Evolutionary conservation across 345 rosid species (phyloP), one percentile per base, ranked within the genome.

Genomic region (Geranium brycei): DNA sequence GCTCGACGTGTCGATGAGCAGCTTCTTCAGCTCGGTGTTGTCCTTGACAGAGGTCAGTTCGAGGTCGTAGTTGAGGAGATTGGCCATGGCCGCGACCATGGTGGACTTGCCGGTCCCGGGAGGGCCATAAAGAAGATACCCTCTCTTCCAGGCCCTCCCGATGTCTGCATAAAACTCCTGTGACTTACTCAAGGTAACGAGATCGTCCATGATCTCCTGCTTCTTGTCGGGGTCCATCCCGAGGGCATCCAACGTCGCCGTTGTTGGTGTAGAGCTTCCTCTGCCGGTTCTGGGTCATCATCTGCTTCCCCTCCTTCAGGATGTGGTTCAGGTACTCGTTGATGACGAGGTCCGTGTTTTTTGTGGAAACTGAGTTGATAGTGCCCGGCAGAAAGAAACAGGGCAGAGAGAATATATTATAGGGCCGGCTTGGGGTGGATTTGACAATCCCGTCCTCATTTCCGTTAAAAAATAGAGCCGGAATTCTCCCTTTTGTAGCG

Each of bases 261-360:
- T 31, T 77, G 60, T 86, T 86, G 3, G 87, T 80, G 58, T 71
- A 80, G 56, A 86, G 79, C 79, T 78, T 82, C 63, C 78, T 69
- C 79, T 77, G 75, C 61, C 82, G 66, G 68, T 74, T 83, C 62
- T 71, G 72, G 40, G 75, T 77, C 51, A 35, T 67, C 4, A 83
- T 79, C 1, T 57, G 79, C 57, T 72, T 83, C 10, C 87, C 85
- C 65, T 83, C 73, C 64, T 73, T 75, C 38, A 81, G 12, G 4
- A 83, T 78, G 61, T 79, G 75, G 5, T 58, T 40, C 51, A 81
- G 30, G 66, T 83, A 85, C 0, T 72, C 63, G 1, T 67, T 78
- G 0, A 64, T 67, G 3, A 86, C 67, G 35, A 74, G 19, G 14
- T 74, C 73, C 4, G 31, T 75, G 66, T 1, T 64, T 64, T 63